Conservation (phyloP, 352 stramenopile species). For the Phytophthora rubi region DNA sequence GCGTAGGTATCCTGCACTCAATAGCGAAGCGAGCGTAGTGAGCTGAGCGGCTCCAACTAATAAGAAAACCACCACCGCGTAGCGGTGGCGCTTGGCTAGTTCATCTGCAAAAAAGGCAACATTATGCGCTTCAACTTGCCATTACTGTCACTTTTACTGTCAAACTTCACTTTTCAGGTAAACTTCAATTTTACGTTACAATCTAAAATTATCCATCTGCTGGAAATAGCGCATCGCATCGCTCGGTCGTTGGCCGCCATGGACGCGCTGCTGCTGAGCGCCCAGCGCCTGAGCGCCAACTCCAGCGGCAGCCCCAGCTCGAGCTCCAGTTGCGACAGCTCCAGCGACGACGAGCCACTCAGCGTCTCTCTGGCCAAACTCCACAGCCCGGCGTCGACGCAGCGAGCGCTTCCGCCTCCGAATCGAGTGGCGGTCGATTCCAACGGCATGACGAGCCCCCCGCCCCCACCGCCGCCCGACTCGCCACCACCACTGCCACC, state of each 20-base stretch:
- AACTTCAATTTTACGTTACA: neutral
- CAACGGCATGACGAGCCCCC: conserved; percentile 18
- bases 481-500: conserved; percentile 33
- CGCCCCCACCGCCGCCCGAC: conserved; percentile 41
- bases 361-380: conserved; percentile 25
- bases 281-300: conserved; percentile 38
- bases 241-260: conserved; percentile 10
- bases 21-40: too few species aligned
- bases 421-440: too few species aligned
- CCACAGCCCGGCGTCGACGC: neutral
- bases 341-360: conserved; percentile 48
- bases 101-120: neutral
- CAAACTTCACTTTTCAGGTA: neutral
- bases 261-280: conserved; percentile 31
- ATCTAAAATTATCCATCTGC: conserved; percentile 14
- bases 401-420: too few species aligned
- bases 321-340: conserved; percentile 43
- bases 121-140: too few species aligned
- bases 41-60: too few species aligned
- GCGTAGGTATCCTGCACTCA: too few species aligned
- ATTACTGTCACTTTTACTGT: neutral
- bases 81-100: too few species aligned
- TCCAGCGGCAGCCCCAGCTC: conserved; percentile 25
- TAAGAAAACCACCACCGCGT: too few species aligned
- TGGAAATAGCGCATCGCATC: conserved; percentile 7